phyloP scores from a whole-genome alignment of 306 rosid genomes.

The Lathyrus tuberosus region DNA sequence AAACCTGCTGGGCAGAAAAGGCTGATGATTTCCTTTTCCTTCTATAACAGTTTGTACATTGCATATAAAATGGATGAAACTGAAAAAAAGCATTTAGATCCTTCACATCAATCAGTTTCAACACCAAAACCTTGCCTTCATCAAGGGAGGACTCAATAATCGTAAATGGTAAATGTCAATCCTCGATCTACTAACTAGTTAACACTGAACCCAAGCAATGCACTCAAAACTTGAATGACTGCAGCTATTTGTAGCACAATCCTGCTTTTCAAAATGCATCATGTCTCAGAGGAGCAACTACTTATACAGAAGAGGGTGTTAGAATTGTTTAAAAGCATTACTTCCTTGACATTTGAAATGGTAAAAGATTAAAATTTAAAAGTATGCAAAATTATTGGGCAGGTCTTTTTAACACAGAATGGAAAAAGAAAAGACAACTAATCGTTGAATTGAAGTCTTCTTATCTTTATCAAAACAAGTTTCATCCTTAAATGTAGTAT shows the following conservation, averaged over 20 bases:
- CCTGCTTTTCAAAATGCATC: slow-evolving; percentile 19
- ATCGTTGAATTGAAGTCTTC: too few species aligned
- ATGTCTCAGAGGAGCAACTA: neutral
- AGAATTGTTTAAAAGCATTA: too few species aligned
- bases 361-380: too few species aligned
- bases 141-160: neutral
- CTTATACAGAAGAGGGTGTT: neutral
- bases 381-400: too few species aligned
- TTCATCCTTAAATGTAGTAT: too few species aligned
- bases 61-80: slow-evolving; percentile 10
- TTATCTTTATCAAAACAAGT: too few species aligned
- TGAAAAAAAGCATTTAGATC: slow-evolving; percentile 13
- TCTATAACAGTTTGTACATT: slow-evolving; percentile 26
- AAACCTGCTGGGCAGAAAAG: too few species aligned
- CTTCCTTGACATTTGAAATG: too few species aligned
- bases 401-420: too few species aligned
- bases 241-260: slow-evolving; percentile 12
- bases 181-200: neutral
- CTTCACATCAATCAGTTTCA: slow-evolving; percentile 28
- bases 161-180: slow-evolving; percentile 12
- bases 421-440: too few species aligned
- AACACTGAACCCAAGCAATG: slow-evolving; percentile 5
- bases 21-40: slow-evolving; percentile 7
- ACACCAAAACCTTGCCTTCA: slow-evolving; percentile 13
- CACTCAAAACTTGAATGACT: slow-evolving; percentile 1